A percentile compares a stretch with the other conserved stretches of the same genome.
phyloP scores from a whole-genome alignment of 768 basidiomycete genomes.

The Tricholoma hemisulphureum region DNA sequence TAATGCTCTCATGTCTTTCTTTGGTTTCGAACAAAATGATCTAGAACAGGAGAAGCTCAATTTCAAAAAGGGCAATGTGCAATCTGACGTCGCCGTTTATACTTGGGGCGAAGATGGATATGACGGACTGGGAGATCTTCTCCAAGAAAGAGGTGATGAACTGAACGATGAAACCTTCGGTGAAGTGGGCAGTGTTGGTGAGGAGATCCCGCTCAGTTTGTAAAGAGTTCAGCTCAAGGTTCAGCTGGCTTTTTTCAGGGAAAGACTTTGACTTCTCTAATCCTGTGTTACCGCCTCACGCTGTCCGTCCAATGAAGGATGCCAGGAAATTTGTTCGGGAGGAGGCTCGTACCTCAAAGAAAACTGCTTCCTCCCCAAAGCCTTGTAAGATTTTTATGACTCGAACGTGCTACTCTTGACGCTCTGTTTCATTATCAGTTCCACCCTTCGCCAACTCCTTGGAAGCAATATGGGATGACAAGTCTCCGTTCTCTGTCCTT shows the following conservation, averaged over 20 bases:
- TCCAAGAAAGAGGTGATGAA: constrained; percentile 89
- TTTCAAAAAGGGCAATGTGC: constrained; percentile 47
- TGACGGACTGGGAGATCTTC: constrained; percentile 83
- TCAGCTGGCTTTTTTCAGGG: constrained; percentile 44
- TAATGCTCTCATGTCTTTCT: constrained; percentile 72
- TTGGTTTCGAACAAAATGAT: constrained; percentile 65
- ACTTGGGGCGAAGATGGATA: constrained; percentile 91
- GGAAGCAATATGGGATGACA: constrained; percentile 82
- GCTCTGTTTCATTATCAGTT: constrained; percentile 25
- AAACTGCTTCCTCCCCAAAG: constrained; percentile 15
- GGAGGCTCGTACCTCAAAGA: constrained; percentile 20
- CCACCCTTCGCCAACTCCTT: constrained; percentile 47
- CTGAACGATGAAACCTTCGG: constrained; percentile 98
- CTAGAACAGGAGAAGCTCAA: constrained; percentile 64
- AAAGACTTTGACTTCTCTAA: constrained; percentile 89
- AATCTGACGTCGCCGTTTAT: constrained; percentile 82
- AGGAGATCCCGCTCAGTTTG: constrained; percentile 30
- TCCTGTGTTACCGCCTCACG: constrained; percentile 35
- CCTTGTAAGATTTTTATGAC: constrained; percentile 22
- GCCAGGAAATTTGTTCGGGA: constrained; percentile 18
- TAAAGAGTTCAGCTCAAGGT: constrained; percentile 7
- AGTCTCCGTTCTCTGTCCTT: constrained; percentile 70
- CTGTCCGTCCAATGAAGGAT: constrained; percentile 22
- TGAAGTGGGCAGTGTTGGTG: constrained; percentile 64
- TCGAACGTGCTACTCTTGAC: constrained; percentile 11